Evolutionary conservation across 2,329 filamentous ascomycete genomes (phyloP), one percentile per base, ranked within the genome.

Genomic region (Fusarium humuli): DNA sequence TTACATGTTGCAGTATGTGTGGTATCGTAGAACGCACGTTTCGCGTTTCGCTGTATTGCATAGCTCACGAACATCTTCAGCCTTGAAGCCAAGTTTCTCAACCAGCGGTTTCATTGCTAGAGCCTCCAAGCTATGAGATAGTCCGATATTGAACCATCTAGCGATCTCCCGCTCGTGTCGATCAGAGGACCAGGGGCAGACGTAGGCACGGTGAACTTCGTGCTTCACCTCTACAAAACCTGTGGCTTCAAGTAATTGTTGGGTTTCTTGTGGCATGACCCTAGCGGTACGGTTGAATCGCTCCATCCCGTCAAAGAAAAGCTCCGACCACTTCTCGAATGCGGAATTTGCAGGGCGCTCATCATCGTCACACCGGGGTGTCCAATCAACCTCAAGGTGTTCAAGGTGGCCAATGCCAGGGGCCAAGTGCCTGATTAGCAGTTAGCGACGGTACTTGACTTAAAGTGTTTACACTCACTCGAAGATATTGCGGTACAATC

Each of bases 351-450:
- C 70, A 13, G 87, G 84, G 16, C 92, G 80, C 2, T 88, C 88
- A 37, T 86, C 85, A 73, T 92, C 89, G 68, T 94, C 91, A 75
- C 89, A 92, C 54, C 88, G 88, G 20, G 94, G 93, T 49, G 87
- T 84, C 79, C 92, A 92, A 79, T 98, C 94, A 57, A 98, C 91
- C 78, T 98, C 95, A 49, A 97, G 88, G 72, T 97, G 94, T 80
- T 98, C 94, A 58, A 98, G 86, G 77, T 86, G 87, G 57, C 94
- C 95, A 42, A 83, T 86, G 3, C 91, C 90, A 2, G 94, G 93
- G 73, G 89, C 90, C 27, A 98, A 85, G 76, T 97, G 92, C 56
- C 91, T 94, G 49, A 42, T 42, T 29, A 48, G 30, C 27, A 46
- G 44, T 75, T 57, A 75, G 68, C 18, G 25, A 30, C 18, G 44